phyloP scores from a whole-genome alignment of 106 monocot species.

The Dendrobium huoshanense region DNA sequence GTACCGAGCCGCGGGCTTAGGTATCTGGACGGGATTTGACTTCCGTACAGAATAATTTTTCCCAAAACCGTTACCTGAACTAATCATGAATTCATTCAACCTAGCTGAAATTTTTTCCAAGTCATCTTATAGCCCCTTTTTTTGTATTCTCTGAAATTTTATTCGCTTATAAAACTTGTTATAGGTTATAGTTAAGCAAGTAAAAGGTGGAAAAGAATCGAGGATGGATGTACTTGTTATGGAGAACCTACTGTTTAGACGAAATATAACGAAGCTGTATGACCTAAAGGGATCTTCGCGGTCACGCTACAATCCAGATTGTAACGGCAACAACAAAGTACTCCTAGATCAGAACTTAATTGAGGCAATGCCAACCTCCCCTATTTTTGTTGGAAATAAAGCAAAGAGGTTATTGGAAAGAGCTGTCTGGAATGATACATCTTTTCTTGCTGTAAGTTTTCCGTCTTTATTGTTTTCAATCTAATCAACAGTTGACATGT shows the following conservation, averaged over 20 bases:
- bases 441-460: slow-evolving; percentile 75
- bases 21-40: too few species aligned
- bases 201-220: slow-evolving; percentile 70
- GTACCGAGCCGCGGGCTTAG: too few species aligned
- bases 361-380: slow-evolving; percentile 86
- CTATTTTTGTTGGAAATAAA: slow-evolving; percentile 88
- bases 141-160: neutral
- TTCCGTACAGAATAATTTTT: too few species aligned
- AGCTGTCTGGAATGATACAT: slow-evolving; percentile 97
- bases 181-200: slow-evolving; percentile 54
- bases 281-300: slow-evolving; percentile 83
- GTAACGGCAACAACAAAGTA: slow-evolving; percentile 73
- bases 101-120: neutral
- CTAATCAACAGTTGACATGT: neutral
- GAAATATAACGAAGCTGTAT: slow-evolving; percentile 64
- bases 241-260: slow-evolving; percentile 81
- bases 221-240: slow-evolving; percentile 86
- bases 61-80: neutral
- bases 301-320: slow-evolving; percentile 79
- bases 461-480: neutral
- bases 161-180: neutral
- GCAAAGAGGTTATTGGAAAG: slow-evolving; percentile 75
- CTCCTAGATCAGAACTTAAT: slow-evolving; percentile 86
- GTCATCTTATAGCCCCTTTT: neutral
- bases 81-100: neutral